A percentile compares a stretch with the other conserved stretches of the same genome.
These are phyloP conservation scores for Microdochium trichocladiopsis DNA, from an alignment of 2,329 filamentous ascomycete species.

Conservation along the genomic window DNA sequence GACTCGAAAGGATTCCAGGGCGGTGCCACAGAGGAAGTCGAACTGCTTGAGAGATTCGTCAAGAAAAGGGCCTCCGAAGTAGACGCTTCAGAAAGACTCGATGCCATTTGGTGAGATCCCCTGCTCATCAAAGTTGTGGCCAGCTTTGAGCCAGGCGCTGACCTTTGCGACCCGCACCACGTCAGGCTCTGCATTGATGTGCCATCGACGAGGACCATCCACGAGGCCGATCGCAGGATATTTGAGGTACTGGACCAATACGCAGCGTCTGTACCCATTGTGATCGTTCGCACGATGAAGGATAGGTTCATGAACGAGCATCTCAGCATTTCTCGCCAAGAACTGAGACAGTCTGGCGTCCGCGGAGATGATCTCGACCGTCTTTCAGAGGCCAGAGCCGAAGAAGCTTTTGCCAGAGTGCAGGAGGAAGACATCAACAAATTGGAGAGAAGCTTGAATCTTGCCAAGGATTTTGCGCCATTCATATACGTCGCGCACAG, in stretches of 20 bases:
- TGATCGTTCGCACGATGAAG: conserved; percentile 18
- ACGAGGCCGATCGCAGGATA: conserved; percentile 16
- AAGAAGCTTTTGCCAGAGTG: conserved; percentile 9
- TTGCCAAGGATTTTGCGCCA: conserved; percentile 8
- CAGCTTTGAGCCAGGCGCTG: neutral
- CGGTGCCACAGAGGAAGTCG: conserved; percentile 12
- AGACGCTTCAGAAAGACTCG: conserved; percentile 8
- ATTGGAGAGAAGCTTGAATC: conserved; percentile 11
- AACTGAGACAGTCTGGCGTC: conserved; percentile 5
- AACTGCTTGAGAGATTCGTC: conserved; percentile 15
- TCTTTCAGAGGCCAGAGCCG: conserved; percentile 7
- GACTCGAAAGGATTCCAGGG: conserved; percentile 18
- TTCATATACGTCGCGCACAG: conserved; percentile 9
- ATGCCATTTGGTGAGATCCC: conserved; percentile 17
- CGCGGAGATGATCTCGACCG: conserved; percentile 8
- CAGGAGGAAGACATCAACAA: conserved; percentile 12
- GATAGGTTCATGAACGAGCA: conserved; percentile 16
- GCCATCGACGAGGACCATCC: conserved; percentile 10
- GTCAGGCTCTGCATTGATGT: conserved; percentile 17
- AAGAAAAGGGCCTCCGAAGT: conserved; percentile 10
- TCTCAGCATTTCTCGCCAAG: conserved; percentile 8
- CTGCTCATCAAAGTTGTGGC: too few species aligned
- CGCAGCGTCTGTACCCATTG: conserved; percentile 11
- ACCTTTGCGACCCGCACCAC: neutral
- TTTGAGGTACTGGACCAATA: conserved; percentile 11